Evolutionary conservation across 164 flowering plant genomes (phyloP), one percentile per base, ranked within the genome.

Genomic region (Stephania yunnanensis): DNA sequence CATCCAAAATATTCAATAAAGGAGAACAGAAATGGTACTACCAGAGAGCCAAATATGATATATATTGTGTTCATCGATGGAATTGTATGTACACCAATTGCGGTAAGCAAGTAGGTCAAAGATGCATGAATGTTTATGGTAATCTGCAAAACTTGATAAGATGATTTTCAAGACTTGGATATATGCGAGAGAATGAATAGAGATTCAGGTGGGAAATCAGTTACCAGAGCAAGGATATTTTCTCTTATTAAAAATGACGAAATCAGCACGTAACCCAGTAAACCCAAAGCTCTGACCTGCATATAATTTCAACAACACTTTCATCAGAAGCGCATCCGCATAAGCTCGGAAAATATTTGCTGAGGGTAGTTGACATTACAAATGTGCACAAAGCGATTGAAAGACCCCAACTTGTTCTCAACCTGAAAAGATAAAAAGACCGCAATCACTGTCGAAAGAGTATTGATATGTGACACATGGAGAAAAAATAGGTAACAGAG

Each of bases 211-310:
- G 71, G 58, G 53, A 17, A 48, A 75, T 52, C 50, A 71, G 53
- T 88, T 89, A 94, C 98, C 97, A 95, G 78, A 72, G 89, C 88
- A 66, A 92, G 88, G 66, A 92, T 92, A 80, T 95, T 95, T 86
- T 95, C 97, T 83, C 94, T 87, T 81, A 95, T 89, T 79, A 95
- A 84, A 85, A 90, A 95, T 66, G 98, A 95, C 50, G 93, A 81
- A 75, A 90, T 78, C 55, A 90, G 71, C 75, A 95, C 94, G 85
- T 89, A 92, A 6, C 93, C 96, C 71, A 89, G 30, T 19, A 91
- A 89, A 69, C 99, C 97, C 71, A 81, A 8, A 72, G 99, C 87
- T 74, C 99, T 89, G 78, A 88, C 94, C 98, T 92, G 86, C 80
- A 84, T 30, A 75, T 77, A 50, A 72, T 73, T 44, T 64, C 70